Conservation (phyloP, 306 rosid species). For the Vigna radiata region DNA sequence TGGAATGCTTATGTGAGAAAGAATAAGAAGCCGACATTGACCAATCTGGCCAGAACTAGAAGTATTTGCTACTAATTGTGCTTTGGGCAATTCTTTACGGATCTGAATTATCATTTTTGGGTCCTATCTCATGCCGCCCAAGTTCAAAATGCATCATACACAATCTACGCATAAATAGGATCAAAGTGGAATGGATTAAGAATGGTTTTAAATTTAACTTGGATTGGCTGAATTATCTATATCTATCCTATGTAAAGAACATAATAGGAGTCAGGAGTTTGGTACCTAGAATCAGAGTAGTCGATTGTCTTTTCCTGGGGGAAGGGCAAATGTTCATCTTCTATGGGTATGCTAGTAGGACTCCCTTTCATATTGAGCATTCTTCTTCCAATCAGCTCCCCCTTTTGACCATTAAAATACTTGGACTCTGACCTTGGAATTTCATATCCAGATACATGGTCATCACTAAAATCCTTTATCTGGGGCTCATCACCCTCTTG, state of each 20-base stretch:
- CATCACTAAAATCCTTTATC: constrained; percentile 61
- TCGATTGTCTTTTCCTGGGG: constrained; percentile 56
- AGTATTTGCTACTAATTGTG: not conserved
- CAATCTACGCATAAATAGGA: not conserved
- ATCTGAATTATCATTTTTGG: not conserved
- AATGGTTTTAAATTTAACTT: not conserved
- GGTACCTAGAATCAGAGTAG: constrained; percentile 53
- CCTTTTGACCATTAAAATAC: constrained; percentile 55
- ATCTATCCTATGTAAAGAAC: not conserved
- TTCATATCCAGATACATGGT: constrained; percentile 58
- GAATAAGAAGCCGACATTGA: not conserved
- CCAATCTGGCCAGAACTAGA: not conserved
- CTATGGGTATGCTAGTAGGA: constrained; percentile 52
- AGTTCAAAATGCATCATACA: not conserved
- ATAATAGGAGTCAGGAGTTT: constrained; percentile 49
- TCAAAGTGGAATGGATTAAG: not conserved
- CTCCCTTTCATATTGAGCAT: constrained; percentile 51
- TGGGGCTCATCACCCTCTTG: constrained; percentile 59
- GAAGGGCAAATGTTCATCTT: constrained; percentile 50
- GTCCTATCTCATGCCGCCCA: not conserved
- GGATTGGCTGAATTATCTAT: not conserved
- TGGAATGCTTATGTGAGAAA: not conserved
- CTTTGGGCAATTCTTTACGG: not conserved
- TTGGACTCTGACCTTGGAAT: constrained; percentile 54
- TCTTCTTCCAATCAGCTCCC: constrained; percentile 64